Evolutionary conservation across 768 basidiomycete genomes (phyloP), one percentile per base, ranked within the genome.

Genomic region (Pulveroboletus sp.): DNA sequence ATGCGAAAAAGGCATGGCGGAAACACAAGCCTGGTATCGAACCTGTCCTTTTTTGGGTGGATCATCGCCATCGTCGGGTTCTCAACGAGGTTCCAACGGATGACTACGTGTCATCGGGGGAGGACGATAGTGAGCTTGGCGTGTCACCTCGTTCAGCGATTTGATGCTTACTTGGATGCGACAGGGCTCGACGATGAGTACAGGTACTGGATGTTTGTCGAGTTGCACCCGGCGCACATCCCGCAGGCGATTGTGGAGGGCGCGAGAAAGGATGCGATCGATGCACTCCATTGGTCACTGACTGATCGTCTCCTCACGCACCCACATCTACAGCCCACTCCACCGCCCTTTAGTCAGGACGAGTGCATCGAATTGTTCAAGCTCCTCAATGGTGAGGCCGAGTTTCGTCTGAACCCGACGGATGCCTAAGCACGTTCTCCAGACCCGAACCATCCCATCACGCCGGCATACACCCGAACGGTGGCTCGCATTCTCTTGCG

Each of bases 121-220:
- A 70, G 26, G 71, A 76, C 42, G 75, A 79, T 32, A 64, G 77
- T 79, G 39, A 66, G 76, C 10, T 27, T 1, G 14, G 2, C 18
- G 21, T 3, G 6, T 8, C 7, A 4, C 3, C n/a, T 54, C 30
- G 9, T 33, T 12, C 21, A 7, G 36, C 3, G 10, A 18, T 15
- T 44, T 14, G 26, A 24, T 36, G 7, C 45, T 53, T 14, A 56
- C 43, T 14, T 3, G 14, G 12, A 32, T n/a, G 15, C 11, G 21
- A 46, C 54, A 90, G 89, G 79, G 40, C 70, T 88, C 18, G 86
- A 90, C 48, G 75, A 82, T 59, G 86, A 89, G 60, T 88, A 85
- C 57, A 74, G 85, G 47, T 92, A 89, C 60, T 92, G 90, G 90
- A 71, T 80, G 6, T 92, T 83, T 61, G 76, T 92, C 69, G 85